Conservation (phyloP, 768 basidiomycete species). For the Boletus eberwhitei region DNA sequence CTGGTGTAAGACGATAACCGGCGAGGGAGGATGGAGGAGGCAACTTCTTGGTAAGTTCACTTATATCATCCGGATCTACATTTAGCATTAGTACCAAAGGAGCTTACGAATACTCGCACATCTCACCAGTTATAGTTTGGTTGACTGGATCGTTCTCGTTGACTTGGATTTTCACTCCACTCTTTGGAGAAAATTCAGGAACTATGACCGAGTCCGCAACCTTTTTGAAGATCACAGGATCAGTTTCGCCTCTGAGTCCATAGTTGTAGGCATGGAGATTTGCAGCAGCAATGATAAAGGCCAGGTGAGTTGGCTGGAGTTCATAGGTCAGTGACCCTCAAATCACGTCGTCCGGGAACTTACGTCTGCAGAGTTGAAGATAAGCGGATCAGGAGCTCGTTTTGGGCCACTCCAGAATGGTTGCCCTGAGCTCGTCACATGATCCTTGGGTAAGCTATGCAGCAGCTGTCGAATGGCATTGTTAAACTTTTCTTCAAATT, state of each 20-base stretch:
- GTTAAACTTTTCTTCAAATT: conserved; percentile 92
- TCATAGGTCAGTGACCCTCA: conserved; percentile 10
- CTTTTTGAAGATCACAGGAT: conserved; percentile 77
- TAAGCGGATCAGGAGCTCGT: conserved; percentile 88
- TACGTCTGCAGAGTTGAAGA: conserved; percentile 85
- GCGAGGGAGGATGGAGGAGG: conserved; percentile 89
- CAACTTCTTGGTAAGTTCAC: conserved; percentile 61
- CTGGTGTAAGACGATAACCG: conserved; percentile 93
- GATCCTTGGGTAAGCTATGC: conserved; percentile 93
- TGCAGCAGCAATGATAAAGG: conserved; percentile 88
- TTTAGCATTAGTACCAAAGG: conserved; percentile 2
- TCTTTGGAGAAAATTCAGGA: conserved; percentile 90
- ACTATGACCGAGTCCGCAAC: conserved; percentile 79
- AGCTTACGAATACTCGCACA: not conserved
- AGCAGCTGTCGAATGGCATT: conserved; percentile 91
- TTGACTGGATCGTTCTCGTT: conserved; percentile 88
- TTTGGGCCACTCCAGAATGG: conserved; percentile 99
- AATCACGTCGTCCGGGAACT: conserved; percentile 28
- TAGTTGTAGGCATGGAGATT: conserved; percentile 99
- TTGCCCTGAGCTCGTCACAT: conserved; percentile 84
- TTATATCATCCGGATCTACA: conserved; percentile 48
- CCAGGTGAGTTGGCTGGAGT: conserved; percentile 73
- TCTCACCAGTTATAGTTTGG: conserved; percentile 37
- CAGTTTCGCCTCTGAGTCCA: conserved; percentile 86
- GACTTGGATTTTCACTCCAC: conserved; percentile 89